A percentile compares a stretch with the other conserved stretches of the same genome.
phyloP scores from a whole-genome alignment of 805 yeast species.

The Myxozyma kluyveri region DNA sequence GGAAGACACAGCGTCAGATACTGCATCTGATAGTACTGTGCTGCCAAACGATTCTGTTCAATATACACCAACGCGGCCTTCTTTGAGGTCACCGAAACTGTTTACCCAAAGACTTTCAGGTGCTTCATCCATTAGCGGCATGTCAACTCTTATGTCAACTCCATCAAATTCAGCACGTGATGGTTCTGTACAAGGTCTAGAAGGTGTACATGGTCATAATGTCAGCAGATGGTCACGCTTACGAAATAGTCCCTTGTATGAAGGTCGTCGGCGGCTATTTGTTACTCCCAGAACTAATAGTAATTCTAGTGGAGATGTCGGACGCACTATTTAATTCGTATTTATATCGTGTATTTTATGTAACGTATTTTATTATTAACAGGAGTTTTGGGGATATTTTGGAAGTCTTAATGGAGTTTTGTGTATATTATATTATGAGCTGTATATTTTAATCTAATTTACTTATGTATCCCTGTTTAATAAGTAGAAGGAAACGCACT shows the following conservation, averaged over 20 bases:
- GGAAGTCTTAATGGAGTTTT: neutral
- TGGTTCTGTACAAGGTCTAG: no score
- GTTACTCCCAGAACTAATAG: slow-evolving; percentile 14
- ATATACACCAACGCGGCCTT: slow-evolving; percentile 3
- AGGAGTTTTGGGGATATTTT: neutral
- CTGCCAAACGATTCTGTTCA: neutral
- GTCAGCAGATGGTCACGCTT: slow-evolving; percentile 24
- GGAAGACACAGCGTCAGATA: slow-evolving; percentile 1
- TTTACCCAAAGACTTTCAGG: no score
- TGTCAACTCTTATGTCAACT: no score
- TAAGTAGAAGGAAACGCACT: slow-evolving; percentile 31
- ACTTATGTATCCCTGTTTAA: slow-evolving; percentile 2
- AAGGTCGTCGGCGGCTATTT: slow-evolving; percentile 21
- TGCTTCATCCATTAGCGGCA: no score
- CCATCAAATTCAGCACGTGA: no score
- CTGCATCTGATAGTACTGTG: neutral
- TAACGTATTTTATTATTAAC: neutral
- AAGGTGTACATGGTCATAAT: no score
- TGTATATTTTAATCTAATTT: neutral
- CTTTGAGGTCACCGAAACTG: neutral
- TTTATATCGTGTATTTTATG: neutral
- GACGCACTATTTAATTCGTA: no score
- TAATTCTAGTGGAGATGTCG: no score
- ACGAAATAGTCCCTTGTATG: slow-evolving; percentile 27
- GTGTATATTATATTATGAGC: neutral